Evolutionary conservation across 805 yeast genomes (phyloP).

Genomic region (Jamesozyma jinghongensis): DNA sequence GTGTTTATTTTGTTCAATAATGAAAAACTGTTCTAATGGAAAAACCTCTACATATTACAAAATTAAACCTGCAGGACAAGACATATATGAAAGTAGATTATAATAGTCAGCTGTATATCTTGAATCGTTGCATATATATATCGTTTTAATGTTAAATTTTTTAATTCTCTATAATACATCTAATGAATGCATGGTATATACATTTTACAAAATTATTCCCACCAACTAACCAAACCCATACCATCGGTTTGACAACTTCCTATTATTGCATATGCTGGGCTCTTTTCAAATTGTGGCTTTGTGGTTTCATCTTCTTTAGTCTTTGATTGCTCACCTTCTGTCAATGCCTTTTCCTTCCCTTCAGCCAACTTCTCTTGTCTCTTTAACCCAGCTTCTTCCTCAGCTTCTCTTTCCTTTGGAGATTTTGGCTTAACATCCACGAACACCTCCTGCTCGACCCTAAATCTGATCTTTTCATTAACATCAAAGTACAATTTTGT

Average conservation of each 20-base stretch:
- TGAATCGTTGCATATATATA: no score
- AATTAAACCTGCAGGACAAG: no score
- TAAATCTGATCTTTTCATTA: constrained; percentile 83
- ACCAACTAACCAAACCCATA: constrained; percentile 94
- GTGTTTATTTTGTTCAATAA: no score
- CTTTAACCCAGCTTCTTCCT: constrained; percentile 22
- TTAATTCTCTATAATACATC: no score
- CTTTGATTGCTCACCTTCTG: constrained; percentile 7
- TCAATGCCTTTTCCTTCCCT: constrained; percentile 1
- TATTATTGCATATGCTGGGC: constrained; percentile 74
- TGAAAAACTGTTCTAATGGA: no score
- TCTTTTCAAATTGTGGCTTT: constrained; percentile 28
- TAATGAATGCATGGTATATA: no score
- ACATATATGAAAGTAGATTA: no score
- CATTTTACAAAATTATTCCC: constrained; percentile 46
- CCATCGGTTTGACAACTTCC: constrained; percentile 95
- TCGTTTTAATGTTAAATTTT: no score
- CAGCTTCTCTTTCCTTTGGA: constrained; percentile 43
- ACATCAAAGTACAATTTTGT: constrained; percentile 75
- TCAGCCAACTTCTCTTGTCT: constrained; percentile 2
- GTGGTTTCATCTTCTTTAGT: constrained; percentile 20
- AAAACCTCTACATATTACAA: no score
- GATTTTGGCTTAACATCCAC: constrained; percentile 73
- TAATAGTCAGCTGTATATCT: no score
- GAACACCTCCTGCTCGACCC: constrained; percentile 84